Conservation (phyloP, 1,284 basidiomycete genomes). For the Puccinia polysora region DNA sequence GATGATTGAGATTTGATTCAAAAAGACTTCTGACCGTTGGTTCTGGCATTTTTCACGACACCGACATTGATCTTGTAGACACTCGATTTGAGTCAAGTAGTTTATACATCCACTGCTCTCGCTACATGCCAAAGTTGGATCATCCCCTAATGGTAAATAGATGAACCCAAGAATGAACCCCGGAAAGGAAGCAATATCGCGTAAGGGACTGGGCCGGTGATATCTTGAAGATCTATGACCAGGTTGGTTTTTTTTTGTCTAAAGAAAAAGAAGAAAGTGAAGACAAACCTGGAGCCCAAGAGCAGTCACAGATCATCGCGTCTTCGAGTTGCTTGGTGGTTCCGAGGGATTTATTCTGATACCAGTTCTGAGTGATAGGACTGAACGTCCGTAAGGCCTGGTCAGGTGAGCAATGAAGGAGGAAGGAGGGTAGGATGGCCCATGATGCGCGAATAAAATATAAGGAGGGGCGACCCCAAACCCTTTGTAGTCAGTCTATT, state of each 20-base stretch:
- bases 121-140: conserved; percentile 71
- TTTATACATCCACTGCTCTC: conserved; percentile 91
- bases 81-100: conserved; percentile 93
- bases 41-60: conserved; percentile 80
- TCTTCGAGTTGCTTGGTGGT: conserved; percentile 79
- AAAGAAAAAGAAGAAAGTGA: neutral
- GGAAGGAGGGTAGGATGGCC: neutral
- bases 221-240: no score
- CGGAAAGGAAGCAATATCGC: conserved; percentile 1
- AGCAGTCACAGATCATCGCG: conserved; percentile 88
- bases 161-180: conserved; percentile 47
- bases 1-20: neutral
- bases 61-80: conserved; percentile 77
- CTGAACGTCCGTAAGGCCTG: conserved; percentile 68
- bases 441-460: neutral
- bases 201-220: no score
- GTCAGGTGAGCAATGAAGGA: neutral
- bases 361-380: conserved; percentile 72
- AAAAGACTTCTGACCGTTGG: conserved; percentile 68
- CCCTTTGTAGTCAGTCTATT: neutral
- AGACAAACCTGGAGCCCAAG: conserved; percentile 71
- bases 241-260: conserved; percentile 43
- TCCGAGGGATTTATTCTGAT: conserved; percentile 82
- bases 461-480: neutral
- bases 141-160: no score